Base-by-base conservation (phyloP, 768 basidiomycete species). In the Boletus eberwhitei region DNA sequence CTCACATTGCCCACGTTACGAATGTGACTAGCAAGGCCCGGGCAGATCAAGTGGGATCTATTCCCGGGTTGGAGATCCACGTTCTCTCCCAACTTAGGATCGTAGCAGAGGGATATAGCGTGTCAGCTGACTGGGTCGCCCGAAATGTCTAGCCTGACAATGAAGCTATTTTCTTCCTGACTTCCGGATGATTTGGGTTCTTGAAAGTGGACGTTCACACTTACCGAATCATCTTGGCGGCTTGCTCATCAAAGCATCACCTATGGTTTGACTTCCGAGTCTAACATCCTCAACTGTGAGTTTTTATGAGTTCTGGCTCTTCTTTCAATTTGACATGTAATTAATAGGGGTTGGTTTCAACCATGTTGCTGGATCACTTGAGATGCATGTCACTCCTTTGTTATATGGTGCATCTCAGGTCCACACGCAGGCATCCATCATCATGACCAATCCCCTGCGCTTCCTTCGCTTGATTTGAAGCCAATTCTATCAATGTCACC, bases 361-460 rank as follows among this genome's bases (percentile, higher is more conserved):
- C 52, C 75, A 77, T 43, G 75, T 76, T 52, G 75, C 75, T 5
- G 73, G 71, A n/a, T 68, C 75, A 6, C 61, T 74, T 1, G 75
- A 77, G 52, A 63, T 74, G 47, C 73, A 75, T 45, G 54, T 76
- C 1, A 61, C 74, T 7, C 67, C 75, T 29, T 51, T 67, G 42
- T 55, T 68, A 8, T 66, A 66, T 26, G 72, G 71, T 2, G 55
- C 60, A 1, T 57, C 59, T 8, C 63, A 61, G 22, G 52, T 64
- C 16, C 55, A 59, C 24, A 53, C 60, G 4, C 54, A 62, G 8
- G 57, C 58, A 7, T 59, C 57, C 9, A 48, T 41, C 24, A 59
- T 67, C 17, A 36, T 63, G 29, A 55, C 61, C 0, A 62, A 62
- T 42, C 53, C 56, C 11, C 26, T 56, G n/a, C 43, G 46, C 16